Evolutionary conservation across 805 yeast species (phyloP).

Genomic region (Candida ulmi): DNA sequence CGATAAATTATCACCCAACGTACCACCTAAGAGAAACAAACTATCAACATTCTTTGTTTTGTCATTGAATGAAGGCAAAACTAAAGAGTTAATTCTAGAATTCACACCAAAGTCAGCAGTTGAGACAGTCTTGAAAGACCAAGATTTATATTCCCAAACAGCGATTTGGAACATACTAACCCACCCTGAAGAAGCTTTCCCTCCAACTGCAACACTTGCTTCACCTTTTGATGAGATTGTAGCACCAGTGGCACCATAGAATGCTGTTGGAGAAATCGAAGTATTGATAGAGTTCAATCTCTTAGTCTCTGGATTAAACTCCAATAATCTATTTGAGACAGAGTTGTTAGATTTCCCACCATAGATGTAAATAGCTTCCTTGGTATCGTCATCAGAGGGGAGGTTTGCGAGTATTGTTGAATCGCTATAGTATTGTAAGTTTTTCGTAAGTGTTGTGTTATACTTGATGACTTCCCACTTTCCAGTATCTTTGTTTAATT

Average conservation of each 20-base stretch:
- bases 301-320: slow-evolving; percentile 32
- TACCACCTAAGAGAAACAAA: slow-evolving; percentile 60
- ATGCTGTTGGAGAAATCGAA: slow-evolving; percentile 49
- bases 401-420: slow-evolving; percentile 38
- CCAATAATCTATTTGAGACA: slow-evolving; percentile 37
- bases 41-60: slow-evolving; percentile 17
- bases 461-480: slow-evolving; percentile 13
- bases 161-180: slow-evolving; percentile 70
- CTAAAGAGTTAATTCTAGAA: slow-evolving; percentile 47
- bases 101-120: slow-evolving; percentile 33
- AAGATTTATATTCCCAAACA: slow-evolving; percentile 60
- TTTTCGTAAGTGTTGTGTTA: slow-evolving; percentile 10
- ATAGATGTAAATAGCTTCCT: slow-evolving; percentile 41
- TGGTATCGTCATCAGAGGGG: slow-evolving; percentile 24
- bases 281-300: slow-evolving; percentile 36
- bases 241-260: slow-evolving; percentile 44
- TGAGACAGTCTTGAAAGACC: slow-evolving; percentile 50
- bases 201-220: slow-evolving; percentile 58
- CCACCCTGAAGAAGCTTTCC: slow-evolving; percentile 60
- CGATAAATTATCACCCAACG: slow-evolving; percentile 41
- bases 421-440: slow-evolving; percentile 12
- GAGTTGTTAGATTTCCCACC: slow-evolving; percentile 37
- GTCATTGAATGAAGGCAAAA: slow-evolving; percentile 45
- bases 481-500: slow-evolving; percentile 4
- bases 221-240: slow-evolving; percentile 35